Conservation (phyloP, 345 rosid genomes). For the Gossypium arboreum region DNA sequence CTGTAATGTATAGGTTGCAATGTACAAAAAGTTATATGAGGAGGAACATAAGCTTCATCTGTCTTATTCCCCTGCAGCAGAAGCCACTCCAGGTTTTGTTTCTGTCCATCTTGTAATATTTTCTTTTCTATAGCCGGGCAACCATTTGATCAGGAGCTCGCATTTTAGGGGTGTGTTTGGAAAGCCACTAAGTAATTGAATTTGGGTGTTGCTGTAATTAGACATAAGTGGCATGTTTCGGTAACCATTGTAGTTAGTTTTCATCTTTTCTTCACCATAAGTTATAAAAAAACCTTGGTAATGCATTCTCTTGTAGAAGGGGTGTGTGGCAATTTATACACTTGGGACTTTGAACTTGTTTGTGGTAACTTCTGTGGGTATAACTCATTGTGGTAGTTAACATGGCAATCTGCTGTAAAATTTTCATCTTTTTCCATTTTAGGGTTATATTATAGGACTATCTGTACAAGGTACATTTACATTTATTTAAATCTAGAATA, state of each 20-base stretch:
- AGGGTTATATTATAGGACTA: not conserved
- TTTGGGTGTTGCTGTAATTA: no score
- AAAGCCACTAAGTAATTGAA: no score
- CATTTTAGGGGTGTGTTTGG: not conserved
- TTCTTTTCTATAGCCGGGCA: not conserved
- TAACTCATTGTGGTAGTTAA: not conserved
- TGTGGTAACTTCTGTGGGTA: not conserved
- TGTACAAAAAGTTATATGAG: constrained; percentile 88
- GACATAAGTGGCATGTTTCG: no score
- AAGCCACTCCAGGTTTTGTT: constrained; percentile 51
- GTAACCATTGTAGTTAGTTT: not conserved
- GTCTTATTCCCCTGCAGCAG: constrained; percentile 40
- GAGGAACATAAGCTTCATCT: constrained; percentile 73
- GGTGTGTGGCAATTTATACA: not conserved
- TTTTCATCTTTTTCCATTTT: not conserved
- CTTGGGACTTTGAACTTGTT: not conserved
- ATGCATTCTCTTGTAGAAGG: not conserved
- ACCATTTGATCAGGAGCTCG: not conserved
- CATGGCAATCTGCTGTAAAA: not conserved
- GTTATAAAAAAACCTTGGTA: not conserved
- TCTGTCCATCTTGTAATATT: constrained; percentile 13
- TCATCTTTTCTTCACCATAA: not conserved
- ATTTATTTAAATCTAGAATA: not conserved
- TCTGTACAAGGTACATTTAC: not conserved
- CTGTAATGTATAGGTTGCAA: constrained; percentile 55